Evolutionary conservation across 192 early-diverging fungal genomes (phyloP), one percentile per base, ranked within the genome.

Genomic region (Coemansia brasiliensis): DNA sequence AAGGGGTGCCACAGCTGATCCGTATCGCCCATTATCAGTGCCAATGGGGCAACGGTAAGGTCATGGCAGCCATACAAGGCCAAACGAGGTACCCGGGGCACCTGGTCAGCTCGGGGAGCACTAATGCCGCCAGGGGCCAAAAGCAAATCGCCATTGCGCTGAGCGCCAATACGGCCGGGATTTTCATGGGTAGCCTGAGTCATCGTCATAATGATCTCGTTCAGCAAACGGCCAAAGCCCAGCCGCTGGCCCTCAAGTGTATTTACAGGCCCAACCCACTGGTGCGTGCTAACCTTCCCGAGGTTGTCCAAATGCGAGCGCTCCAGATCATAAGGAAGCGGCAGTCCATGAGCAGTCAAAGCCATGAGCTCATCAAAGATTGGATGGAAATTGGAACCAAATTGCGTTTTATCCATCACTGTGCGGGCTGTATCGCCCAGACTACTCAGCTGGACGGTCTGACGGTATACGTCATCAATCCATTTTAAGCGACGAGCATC

Each of bases 291-390:
- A 12, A 37, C 60, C 0, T 42, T 39, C 44, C 69, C 70, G 1
- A 79, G 59, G 7, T 44, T 40, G 15, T 55, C 57, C 16, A 79
- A 22, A 3, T 55, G 41, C 27, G 43, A 63, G 16, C 21, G 45
- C 16, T 42, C 59, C 5, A 79, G 26, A 29, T 54, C 65, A 4
- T 13, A 17, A 4, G 76, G 76, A n/a, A 79, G 51, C 27, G 45
- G 37, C 27, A 39, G 39, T n/a, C 65, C 66, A 46, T 79, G 76
- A 2, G 59, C 65, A 2, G 24, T 25, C 53, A 79, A 16, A 18
- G 76, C 52, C 10, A 65, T 43, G 17, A 79, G 62, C 54, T 67
- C 64, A 38, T 79, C 76, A 35, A 66, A 79, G 13, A 79, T 38
- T 48, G 48, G 46, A 39, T 73, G 69, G 49, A 63, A 61, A 35